Base-by-base conservation (phyloP, 306 rosid species). In the Prunus kanzakura region DNA sequence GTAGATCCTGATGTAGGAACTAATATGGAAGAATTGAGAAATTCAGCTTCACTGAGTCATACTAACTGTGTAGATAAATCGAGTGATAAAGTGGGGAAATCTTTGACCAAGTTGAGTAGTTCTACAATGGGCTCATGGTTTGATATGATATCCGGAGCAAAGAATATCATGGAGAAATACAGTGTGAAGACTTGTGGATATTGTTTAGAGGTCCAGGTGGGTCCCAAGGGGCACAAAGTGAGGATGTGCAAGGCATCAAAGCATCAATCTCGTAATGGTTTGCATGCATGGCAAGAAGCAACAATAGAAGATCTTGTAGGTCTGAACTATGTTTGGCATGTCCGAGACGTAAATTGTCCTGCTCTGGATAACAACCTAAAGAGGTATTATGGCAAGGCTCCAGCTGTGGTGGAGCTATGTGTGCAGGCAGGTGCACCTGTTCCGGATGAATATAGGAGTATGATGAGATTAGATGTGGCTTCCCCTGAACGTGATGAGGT, bases 271-370 rank as follows among this genome's bases (percentile, higher is more conserved):
- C 91, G 97, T 11, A 82, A 93, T 32, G 98, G 98, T 60, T 80
- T 93, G 80, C 98, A 93, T 72, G 97, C 97, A 68, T 93, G 98
- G 98, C 96, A 93, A 77, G 93, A 93, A 79, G 97, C 97, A 16
- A 89, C 81, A 38, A 69, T 91, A 50, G 90, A 91, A 20, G 96
- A 89, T 77, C 73, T 91, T 45, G 87, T 91, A 38, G 82, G 84
- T 81, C 89, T 93, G 0, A 91, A 91, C 82, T 86, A 86, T 77
- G 93, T 93, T n/a, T 93, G 97, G 98, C 97, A 93, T 69, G 89
- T 88, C 35, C 89, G 72, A 65, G 94, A 93, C 79, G 19, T 80
- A 69, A 75, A 86, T 38, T 83, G 80, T 29, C 80, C 91, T 82
- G 81, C 91, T 57, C 75, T 91, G 69, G 85, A 84, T 70, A 91